These are phyloP conservation scores for Cunninghamia lanceolata DNA, from an alignment of 75 land plant genomes.

Conservation along the genomic window DNA sequence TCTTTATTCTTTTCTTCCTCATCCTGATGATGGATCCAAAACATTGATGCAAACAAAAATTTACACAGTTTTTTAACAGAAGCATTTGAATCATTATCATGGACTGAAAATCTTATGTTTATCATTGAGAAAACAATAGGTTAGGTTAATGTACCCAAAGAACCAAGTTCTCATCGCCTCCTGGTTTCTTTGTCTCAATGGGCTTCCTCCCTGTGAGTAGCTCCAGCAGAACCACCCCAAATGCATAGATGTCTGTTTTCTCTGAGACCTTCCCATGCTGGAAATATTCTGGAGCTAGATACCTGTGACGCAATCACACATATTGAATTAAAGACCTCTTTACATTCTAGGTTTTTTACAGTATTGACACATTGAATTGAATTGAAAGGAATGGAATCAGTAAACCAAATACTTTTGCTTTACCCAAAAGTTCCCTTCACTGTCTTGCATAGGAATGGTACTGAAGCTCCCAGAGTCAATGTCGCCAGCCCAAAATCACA, in stretches of 20 bases:
- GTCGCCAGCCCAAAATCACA: conserved; percentile 93
- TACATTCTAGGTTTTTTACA: background rate
- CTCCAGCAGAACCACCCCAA: conserved; percentile 86
- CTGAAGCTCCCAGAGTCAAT: conserved; percentile 73
- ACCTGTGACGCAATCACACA: conserved; percentile 36
- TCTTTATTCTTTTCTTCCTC: no score
- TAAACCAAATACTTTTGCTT: background rate
- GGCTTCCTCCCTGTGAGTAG: conserved; percentile 78
- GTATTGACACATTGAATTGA: background rate
- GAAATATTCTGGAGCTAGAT: conserved; percentile 92
- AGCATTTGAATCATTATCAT: background rate
- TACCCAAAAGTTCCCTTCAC: conserved; percentile 96
- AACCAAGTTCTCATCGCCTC: conserved; percentile 79
- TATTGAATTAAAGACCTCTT: background rate
- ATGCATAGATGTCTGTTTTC: conserved; percentile 85
- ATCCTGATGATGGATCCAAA: background rate
- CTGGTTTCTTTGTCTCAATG: conserved; percentile 56
- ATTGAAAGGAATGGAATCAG: background rate
- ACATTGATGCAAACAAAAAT: background rate
- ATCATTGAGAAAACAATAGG: background rate
- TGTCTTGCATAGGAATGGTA: conserved; percentile 72
- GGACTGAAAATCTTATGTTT: background rate
- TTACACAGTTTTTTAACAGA: background rate
- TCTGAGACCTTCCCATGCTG: conserved; percentile 86
- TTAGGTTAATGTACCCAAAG: conserved; percentile 62